Evolutionary conservation across 805 yeast genomes (phyloP), one percentile per base, ranked within the genome.

Genomic region (Saccharomycopsis vini): DNA sequence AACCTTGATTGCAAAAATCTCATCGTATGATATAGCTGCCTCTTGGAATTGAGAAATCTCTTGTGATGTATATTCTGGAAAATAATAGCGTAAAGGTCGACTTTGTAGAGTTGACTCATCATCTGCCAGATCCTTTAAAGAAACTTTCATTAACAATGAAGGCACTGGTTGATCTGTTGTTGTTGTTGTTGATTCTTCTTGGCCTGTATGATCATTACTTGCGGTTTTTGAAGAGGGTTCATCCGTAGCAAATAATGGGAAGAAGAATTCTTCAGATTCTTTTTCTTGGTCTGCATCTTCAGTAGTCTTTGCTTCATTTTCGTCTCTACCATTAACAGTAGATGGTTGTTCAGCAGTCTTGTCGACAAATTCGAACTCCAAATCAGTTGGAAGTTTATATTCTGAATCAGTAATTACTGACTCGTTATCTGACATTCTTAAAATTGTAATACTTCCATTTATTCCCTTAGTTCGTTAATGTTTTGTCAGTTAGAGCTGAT

Each of bases 331-430:
- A n/a, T n/a, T n/a, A n/a, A n/a, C n/a, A n/a, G n/a, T n/a, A 6
- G 9, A 23, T 28, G 10, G 24, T 9, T 26, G 13, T 19, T 21
- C 31, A 3, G 20, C 15, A 19, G 46, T 33, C 16, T 42, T 47
- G 29, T 48, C 49, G 13, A 48, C 49, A 30, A 48, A 48, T 33
- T 48, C 49, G 13, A 48, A 42, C 18, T 48, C 51, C 15, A 48
- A 16, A n/a, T 43, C 36, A 7, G 23, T 20, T 2, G 50, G 50
- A 15, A 47, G 40, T 26, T 44, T 21, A 33, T 47, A 40, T 13
- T 34, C 44, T n/a, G 29, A 30, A 6, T 38, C 43, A 19, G 5
- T 21, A 31, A 22, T 23, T 9, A 16, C 33, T 16, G 33, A 29
- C n/a, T 38, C 43, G 9, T 36, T 40, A 23, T 32, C 31, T 3